These are phyloP conservation scores for Boletales sp. DNA, from an alignment of 768 basidiomycete genomes.

Conservation along the genomic window DNA sequence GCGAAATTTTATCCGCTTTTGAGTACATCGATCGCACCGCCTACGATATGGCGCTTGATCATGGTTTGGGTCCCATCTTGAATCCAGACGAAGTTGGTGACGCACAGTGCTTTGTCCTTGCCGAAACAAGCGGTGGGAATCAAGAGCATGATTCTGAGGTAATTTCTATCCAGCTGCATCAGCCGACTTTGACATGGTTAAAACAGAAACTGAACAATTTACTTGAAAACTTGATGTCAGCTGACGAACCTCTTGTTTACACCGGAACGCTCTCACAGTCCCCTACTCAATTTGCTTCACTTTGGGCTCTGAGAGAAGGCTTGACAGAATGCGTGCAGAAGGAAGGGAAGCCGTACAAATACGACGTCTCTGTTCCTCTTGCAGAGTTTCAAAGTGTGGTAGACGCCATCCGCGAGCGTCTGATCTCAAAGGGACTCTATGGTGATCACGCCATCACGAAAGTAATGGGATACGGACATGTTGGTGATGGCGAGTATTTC, in stretches of 20 bases:
- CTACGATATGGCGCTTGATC: constrained; percentile 80
- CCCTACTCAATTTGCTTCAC: constrained; percentile 79
- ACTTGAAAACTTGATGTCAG: constrained; percentile 72
- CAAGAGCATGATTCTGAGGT: constrained; percentile 94
- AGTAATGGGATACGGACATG: constrained; percentile 92
- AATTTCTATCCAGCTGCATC: constrained; percentile 11
- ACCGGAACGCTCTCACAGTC: constrained; percentile 93
- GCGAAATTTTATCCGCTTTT: constrained; percentile 96
- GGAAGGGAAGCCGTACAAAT: constrained; percentile 95
- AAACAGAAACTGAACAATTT: constrained; percentile 82
- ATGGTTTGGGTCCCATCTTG: constrained; percentile 76
- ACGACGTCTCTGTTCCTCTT: constrained; percentile 89
- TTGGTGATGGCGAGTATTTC: constrained; percentile 79
- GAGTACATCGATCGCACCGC: constrained; percentile 91
- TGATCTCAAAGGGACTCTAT: constrained; percentile 66
- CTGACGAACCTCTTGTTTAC: constrained; percentile 72
- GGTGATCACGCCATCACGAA: constrained; percentile 73
- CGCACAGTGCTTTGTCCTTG: constrained; percentile 84
- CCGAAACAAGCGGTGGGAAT: constrained; percentile 92
- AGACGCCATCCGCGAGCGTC: constrained; percentile 69
- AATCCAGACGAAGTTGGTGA: constrained; percentile 70
- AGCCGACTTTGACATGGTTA: constrained; percentile 7
- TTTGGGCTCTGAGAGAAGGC: constrained; percentile 92
- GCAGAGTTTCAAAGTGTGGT: constrained; percentile 85
- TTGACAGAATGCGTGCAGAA: constrained; percentile 91